Base-by-base conservation (phyloP, 371 early-diverging fungal species). In the Umbelopsis sp. region DNA sequence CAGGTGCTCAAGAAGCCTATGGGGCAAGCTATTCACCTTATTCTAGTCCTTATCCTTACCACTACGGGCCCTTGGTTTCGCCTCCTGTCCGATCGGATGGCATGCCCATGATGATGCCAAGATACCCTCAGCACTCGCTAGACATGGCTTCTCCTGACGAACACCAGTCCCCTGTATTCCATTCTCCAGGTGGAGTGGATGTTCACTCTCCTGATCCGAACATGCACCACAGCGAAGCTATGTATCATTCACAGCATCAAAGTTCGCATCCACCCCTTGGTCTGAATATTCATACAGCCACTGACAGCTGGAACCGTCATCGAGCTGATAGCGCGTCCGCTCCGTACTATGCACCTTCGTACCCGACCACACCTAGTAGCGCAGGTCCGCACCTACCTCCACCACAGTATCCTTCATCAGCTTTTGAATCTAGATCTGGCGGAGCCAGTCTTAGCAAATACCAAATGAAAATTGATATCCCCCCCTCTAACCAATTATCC, bases 21-120 rank as follows among this genome's bases (percentile, higher is more conserved):
- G 32, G 62, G n/a, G 7, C 32, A 14, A 20, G 32, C 16, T 67
- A 67, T 45, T 32, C 63, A 35, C 38, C 63, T 24, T 67, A 62
- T 29, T 24, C 68, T n/a, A 67, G 35, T 5, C 57, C 32, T 35
- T 57, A 57, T 57, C 57, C 57, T 35, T 57, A 57, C n/a, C 57
- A 57, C 18, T 57, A 57, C 32, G 57, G 63, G 62, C 62, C 62
- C 12, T 52, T 62, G 10, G 62, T 67, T 35, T 62, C 68, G 16
- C 68, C 53, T 18, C 67, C 68, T 32, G 44, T 32, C 4, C 37
- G 63, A 45, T 44, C 68, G 18, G 62, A 67, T 48, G 68, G 57
- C 29, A 57, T 57, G 37, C 57, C 57, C 1, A 37, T 57, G 57
- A 57, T 57, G 57, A 35, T 57, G 11, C 57, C 25, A 5, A 24